Percentiles rank a stretch among this genome's conserved stretches.
Evolutionary conservation across 148 eudicot species (phyloP).

Genomic region (Chenopodium quinoa): DNA sequence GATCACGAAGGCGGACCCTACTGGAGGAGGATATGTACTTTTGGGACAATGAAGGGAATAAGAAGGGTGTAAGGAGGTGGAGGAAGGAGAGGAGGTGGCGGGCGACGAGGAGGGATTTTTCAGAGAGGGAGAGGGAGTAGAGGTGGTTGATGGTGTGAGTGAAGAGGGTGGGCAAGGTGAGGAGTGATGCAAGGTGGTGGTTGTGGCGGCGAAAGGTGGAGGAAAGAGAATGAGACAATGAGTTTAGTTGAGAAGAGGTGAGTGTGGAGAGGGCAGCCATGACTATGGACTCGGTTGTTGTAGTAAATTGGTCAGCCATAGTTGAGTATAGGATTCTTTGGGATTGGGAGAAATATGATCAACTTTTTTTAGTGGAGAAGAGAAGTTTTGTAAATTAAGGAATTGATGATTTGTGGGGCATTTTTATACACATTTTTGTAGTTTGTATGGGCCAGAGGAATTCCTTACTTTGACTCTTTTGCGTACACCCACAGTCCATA

Average conservation of each 20-base stretch:
- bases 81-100: conserved; percentile 54
- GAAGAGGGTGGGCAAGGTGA: conserved; percentile 55
- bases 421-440: conserved; percentile 8
- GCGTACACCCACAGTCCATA: neutral
- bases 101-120: conserved; percentile 64
- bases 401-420: conserved; percentile 10
- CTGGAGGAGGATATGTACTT: conserved; percentile 3
- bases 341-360: neutral
- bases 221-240: conserved; percentile 45
- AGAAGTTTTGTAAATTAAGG: neutral
- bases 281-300: conserved; percentile 24
- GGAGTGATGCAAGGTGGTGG: conserved; percentile 48
- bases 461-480: neutral
- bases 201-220: conserved; percentile 52
- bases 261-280: conserved; percentile 54
- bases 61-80: conserved; percentile 32
- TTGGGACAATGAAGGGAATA: conserved; percentile 15
- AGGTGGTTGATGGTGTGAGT: conserved; percentile 56
- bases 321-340: conserved; percentile 3
- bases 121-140: conserved; percentile 55
- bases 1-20: conserved; percentile 42
- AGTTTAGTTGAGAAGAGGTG: conserved; percentile 40
- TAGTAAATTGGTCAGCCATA: conserved; percentile 20
- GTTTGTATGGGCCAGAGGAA: neutral
- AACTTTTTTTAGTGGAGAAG: conserved; percentile 1